Percentiles rank a stretch among this genome's conserved stretches.
Conservation (phyloP, 1,139 yeast species). For the Candida sanyaensis region DNA sequence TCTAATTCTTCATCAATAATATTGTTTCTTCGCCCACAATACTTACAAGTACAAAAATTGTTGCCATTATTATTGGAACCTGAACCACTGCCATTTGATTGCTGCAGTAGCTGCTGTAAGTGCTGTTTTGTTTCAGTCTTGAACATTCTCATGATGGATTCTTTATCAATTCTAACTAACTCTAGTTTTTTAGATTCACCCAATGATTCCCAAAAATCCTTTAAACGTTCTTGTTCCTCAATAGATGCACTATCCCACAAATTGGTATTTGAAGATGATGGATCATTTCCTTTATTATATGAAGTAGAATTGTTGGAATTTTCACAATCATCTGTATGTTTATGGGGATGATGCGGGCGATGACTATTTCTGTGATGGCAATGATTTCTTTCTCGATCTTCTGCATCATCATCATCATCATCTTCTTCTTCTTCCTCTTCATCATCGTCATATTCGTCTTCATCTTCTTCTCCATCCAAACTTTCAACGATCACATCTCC, state of each 20-base stretch:
- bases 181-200: slow-evolving; percentile 60
- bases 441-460: slow-evolving; percentile 16
- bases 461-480: slow-evolving; percentile 30
- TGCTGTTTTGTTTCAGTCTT: slow-evolving; percentile 33
- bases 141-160: slow-evolving; percentile 66
- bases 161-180: slow-evolving; percentile 68
- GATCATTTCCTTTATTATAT: slow-evolving; percentile 5
- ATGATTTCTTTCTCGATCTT: slow-evolving; percentile 13
- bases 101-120: slow-evolving; percentile 14
- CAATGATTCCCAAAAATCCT: slow-evolving; percentile 71
- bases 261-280: slow-evolving; percentile 20
- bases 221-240: slow-evolving; percentile 62
- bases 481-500: slow-evolving; percentile 73
- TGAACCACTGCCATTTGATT: slow-evolving; percentile 10
- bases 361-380: slow-evolving; percentile 9
- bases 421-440: slow-evolving; percentile 17
- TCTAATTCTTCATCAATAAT: slow-evolving; percentile 80
- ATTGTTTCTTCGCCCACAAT: slow-evolving; percentile 75
- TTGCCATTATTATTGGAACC: slow-evolving; percentile 1
- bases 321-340: slow-evolving; percentile 4
- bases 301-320: slow-evolving; percentile 1
- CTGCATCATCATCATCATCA: slow-evolving; percentile 18
- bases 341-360: slow-evolving; percentile 3
- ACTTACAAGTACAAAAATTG: slow-evolving; percentile 63
- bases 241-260: slow-evolving; percentile 61